phyloP scores from a whole-genome alignment of 2,329 filamentous ascomycete species.

The Fusarium staphyleae region DNA sequence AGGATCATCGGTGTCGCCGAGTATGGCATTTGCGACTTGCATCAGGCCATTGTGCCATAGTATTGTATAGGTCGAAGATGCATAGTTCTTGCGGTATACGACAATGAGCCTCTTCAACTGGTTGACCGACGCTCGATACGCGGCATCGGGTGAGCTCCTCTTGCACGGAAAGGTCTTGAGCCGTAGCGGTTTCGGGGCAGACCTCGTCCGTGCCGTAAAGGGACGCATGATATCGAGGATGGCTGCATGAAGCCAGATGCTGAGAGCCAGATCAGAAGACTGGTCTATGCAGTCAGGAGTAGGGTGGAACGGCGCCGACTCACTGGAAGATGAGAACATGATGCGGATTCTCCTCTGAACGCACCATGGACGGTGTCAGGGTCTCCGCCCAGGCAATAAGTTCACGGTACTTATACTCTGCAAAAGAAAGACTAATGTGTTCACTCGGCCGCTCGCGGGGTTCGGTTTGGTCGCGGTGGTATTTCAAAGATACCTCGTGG shows the following conservation, averaged over 20 bases:
- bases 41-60: conserved; percentile 52
- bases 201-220: conserved; percentile 18
- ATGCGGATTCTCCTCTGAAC: conserved; percentile 40
- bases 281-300: not conserved
- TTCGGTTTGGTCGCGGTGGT: conserved; percentile 30
- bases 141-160: conserved; percentile 40
- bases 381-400: conserved; percentile 49
- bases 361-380: conserved; percentile 40
- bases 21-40: conserved; percentile 50
- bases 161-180: conserved; percentile 43
- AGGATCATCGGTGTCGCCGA: conserved; percentile 40
- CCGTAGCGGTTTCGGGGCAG: not conserved
- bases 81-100: conserved; percentile 45
- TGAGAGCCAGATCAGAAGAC: conserved; percentile 27
- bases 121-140: conserved; percentile 46
- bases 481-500: conserved; percentile 43
- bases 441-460: conserved; percentile 11
- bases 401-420: conserved; percentile 50
- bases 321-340: conserved; percentile 50
- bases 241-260: conserved; percentile 51
- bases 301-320: conserved; percentile 17
- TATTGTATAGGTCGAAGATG: conserved; percentile 47
- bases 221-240: conserved; percentile 48
- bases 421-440: conserved; percentile 35
- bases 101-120: conserved; percentile 51